These are phyloP conservation scores for Recurvomyces mirabilis DNA, from an alignment of 495 filamentous ascomycete species.

Conservation along the genomic window DNA sequence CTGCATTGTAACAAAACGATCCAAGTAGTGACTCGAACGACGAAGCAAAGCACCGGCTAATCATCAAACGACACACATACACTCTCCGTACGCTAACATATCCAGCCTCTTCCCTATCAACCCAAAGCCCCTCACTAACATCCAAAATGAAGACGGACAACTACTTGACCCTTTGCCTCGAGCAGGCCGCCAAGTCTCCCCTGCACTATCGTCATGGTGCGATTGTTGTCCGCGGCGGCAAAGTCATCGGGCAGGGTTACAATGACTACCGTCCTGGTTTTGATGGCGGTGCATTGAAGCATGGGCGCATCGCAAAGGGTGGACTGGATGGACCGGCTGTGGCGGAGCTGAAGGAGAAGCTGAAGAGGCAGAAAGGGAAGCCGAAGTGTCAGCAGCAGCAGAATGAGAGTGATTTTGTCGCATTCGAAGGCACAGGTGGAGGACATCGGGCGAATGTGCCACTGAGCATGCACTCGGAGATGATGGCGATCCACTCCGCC, in stretches of 20 bases:
- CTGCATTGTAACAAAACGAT: too few relatives aligned
- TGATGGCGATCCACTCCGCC: conserved; percentile 45
- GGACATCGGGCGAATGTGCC: conserved; percentile 30
- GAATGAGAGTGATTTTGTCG: conserved; percentile 19
- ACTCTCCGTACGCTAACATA: too few relatives aligned
- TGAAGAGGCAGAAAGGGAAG: conserved; percentile 30
- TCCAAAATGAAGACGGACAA: conserved; percentile 32
- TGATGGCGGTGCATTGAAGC: conserved; percentile 40
- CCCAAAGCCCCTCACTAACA: too few relatives aligned
- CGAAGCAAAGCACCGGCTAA: too few relatives aligned
- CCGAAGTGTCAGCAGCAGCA: conserved; percentile 16
- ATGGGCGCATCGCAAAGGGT: conserved; percentile 29
- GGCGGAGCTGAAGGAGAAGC: conserved; percentile 28
- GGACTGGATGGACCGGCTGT: conserved; percentile 25
- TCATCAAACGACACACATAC: too few relatives aligned
- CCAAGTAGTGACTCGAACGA: too few relatives aligned
- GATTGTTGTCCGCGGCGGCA: conserved; percentile 42
- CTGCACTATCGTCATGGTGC: conserved; percentile 41
- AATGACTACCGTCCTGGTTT: conserved; percentile 39
- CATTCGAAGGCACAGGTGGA: conserved; percentile 26
- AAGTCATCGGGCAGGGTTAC: conserved; percentile 40
- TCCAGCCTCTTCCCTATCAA: too few relatives aligned
- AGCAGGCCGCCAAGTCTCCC: conserved; percentile 40
- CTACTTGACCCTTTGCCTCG: conserved; percentile 40
- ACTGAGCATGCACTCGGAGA: conserved; percentile 44